Evolutionary conservation across 2,329 filamentous ascomycete species (phyloP), one percentile per base, ranked within the genome.

Genomic region (Claviceps sp.): DNA sequence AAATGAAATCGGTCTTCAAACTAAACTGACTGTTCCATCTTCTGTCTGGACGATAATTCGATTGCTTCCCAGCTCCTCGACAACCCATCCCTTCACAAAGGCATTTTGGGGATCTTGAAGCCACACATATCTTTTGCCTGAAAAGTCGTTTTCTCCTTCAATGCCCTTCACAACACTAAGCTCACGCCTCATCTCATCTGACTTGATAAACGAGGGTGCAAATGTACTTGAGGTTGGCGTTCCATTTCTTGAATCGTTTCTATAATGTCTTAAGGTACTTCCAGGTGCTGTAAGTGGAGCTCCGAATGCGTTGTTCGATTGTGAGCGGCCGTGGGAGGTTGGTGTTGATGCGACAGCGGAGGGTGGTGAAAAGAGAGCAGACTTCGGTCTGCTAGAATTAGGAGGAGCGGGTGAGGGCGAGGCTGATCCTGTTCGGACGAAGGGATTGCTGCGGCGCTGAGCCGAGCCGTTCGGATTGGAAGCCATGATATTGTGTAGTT

Each of bases 141-240:
- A 98, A 68, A 98, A 97, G 74, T 98, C 93, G 66, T 96, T 97
- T 64, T 96, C 91, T 56, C 93, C 93, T 69, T 98, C 94, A 54
- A 96, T 89, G 17, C 88, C 86, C 48, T 75, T 75, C 16, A 84
- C 77, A 11, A 72, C 63, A 57, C 82, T 80, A 50, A 74, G 67
- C 38, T 68, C 72, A 39, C 73, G 69, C 58, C 81, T 77, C 67
- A 87, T 73, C 57, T 90, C 87, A 57, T 95, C 89, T 0, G 83
- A 81, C 67, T 91, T 93, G 70, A 98, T 97, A 68, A 98, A 98
- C 10, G 89, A 87, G 2, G 91, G 93, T 39, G 93, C 91, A 72
- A 98, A 98, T 1, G 93, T 98, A 57, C 80, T 85, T 0, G 85
- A 87, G 6, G 75, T 73, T 6, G 81, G 76, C 2, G 77, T 78